A percentile compares a stretch with the other conserved stretches of the same genome.
Evolutionary conservation across 192 early-diverging fungal genomes (phyloP).

Genomic region (Backusella psychrophila): DNA sequence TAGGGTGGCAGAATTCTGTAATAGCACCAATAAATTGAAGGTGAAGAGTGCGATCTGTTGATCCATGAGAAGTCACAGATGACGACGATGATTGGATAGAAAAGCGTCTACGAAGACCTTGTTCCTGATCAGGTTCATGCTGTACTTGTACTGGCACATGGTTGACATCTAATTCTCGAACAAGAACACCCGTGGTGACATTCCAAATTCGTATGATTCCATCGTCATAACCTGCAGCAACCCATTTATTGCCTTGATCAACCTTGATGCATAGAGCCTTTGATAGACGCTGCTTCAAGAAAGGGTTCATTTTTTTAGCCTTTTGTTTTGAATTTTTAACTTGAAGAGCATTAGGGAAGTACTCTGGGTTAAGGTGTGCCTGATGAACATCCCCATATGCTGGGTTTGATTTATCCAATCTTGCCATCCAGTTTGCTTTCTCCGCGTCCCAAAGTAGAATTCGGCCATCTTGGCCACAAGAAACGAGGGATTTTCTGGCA

Average conservation of each 20-base stretch:
- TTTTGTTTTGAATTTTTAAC: neutral
- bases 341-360: neutral
- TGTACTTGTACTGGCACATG: slow-evolving; percentile 6
- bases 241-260: slow-evolving; percentile 32
- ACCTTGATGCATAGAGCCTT: slow-evolving; percentile 19
- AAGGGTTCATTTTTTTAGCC: neutral
- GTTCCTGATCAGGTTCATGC: neutral
- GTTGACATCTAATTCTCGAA: neutral
- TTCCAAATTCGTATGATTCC: slow-evolving; percentile 33
- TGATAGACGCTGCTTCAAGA: neutral
- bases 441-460: slow-evolving; percentile 30
- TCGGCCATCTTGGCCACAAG: slow-evolving; percentile 32
- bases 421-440: slow-evolving; percentile 29
- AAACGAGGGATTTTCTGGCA: slow-evolving; percentile 24
- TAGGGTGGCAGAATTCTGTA: slow-evolving; percentile 25
- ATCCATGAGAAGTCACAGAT: neutral
- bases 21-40: slow-evolving; percentile 26
- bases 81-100: neutral
- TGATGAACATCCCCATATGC: neutral
- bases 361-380: neutral
- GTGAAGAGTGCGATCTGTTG: slow-evolving; percentile 16
- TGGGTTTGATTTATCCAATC: slow-evolving; percentile 23
- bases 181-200: slow-evolving; percentile 17
- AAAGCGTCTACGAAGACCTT: neutral
- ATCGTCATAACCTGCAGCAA: slow-evolving; percentile 27